A percentile compares a stretch with the other conserved stretches of the same genome.
These are phyloP conservation scores for Linum trigynum DNA, from an alignment of 345 rosid genomes.

Conservation along the genomic window DNA sequence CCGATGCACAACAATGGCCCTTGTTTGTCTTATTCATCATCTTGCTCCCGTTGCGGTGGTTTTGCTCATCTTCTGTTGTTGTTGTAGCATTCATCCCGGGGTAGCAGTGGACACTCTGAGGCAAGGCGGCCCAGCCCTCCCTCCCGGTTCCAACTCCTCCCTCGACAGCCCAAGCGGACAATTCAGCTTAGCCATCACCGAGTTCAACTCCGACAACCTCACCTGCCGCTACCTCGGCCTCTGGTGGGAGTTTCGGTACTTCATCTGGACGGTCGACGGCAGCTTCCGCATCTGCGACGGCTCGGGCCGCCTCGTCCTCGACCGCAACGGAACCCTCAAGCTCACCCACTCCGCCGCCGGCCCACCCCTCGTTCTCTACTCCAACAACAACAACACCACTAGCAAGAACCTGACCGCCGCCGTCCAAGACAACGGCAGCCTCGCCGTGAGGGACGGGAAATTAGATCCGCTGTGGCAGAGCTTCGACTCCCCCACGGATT, in stretches of 20 bases:
- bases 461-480: slow-evolving; percentile 4
- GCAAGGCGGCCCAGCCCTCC: not conserved
- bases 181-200: no score
- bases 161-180: not conserved
- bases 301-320: not conserved
- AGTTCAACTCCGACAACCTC: not conserved
- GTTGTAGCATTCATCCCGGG: no score
- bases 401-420: not conserved
- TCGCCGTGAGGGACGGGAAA: not conserved
- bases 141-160: not conserved
- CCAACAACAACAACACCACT: not conserved
- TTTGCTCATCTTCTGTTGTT: no score
- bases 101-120: not conserved
- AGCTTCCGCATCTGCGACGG: not conserved
- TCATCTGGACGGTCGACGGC: not conserved
- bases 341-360: not conserved
- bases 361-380: not conserved
- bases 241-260: not conserved
- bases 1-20: no score
- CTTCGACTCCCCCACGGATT: slow-evolving; percentile 8
- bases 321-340: not conserved
- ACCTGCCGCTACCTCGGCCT: not conserved
- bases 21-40: no score
- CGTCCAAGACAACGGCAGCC: slow-evolving; percentile 1
- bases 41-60: no score